A percentile compares a stretch with the other conserved stretches of the same genome.
phyloP scores from a whole-genome alignment of 768 basidiomycete species.

The Gymnopilus junonius region DNA sequence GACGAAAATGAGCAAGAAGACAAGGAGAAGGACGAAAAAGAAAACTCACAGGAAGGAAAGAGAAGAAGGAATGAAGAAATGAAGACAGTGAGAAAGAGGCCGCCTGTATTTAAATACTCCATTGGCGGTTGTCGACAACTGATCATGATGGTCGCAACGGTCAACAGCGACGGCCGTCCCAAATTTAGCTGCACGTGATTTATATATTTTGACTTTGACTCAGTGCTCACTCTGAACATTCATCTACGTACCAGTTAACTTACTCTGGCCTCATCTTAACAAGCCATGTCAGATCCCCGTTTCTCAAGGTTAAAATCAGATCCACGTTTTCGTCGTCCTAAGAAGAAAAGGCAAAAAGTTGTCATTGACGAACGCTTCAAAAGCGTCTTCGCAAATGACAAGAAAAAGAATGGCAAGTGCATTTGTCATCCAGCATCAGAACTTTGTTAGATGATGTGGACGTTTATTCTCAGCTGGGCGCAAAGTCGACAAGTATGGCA shows the following conservation, averaged over 20 bases:
- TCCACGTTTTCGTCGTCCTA: slow-evolving; percentile 89
- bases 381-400: slow-evolving; percentile 61
- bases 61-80: slow-evolving; percentile 21
- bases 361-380: slow-evolving; percentile 94
- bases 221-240: not conserved
- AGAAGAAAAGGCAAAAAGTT: slow-evolving; percentile 80
- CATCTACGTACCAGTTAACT: slow-evolving; percentile 6
- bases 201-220: slow-evolving; percentile 12
- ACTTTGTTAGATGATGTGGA: slow-evolving; percentile 4
- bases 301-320: slow-evolving; percentile 89
- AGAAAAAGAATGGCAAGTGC: slow-evolving; percentile 38
- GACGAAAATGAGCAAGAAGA: not conserved
- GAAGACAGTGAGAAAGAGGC: slow-evolving; percentile 13
- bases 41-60: slow-evolving; percentile 21
- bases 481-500: slow-evolving; percentile 88
- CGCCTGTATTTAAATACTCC: slow-evolving; percentile 19
- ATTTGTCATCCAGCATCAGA: not conserved
- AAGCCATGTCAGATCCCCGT: slow-evolving; percentile 77
- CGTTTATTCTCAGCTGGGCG: slow-evolving; percentile 42
- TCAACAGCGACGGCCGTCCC: slow-evolving; percentile 12
- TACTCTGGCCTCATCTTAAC: slow-evolving; percentile 4
- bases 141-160: slow-evolving; percentile 23
- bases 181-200: slow-evolving; percentile 19
- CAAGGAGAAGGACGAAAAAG: slow-evolving; percentile 14
- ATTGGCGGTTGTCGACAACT: slow-evolving; percentile 11